phyloP scores from a whole-genome alignment of 164 flowering plant species.

The Cinnamomum chago region DNA sequence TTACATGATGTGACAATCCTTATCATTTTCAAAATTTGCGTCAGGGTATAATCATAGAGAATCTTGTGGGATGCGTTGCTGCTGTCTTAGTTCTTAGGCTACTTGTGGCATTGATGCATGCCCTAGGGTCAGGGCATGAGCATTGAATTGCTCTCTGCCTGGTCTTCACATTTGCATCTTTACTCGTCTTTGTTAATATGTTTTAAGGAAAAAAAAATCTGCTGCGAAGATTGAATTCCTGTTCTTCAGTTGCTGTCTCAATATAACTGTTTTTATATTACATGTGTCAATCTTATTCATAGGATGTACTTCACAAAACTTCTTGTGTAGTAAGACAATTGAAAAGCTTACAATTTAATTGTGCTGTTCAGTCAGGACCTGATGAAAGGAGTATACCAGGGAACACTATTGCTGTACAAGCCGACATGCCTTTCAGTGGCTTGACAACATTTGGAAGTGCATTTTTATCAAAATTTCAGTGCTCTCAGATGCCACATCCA shows the following conservation, averaged over 20 bases:
- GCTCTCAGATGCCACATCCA: constrained; percentile 98
- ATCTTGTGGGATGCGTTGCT: not conserved
- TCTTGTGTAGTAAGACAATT: not conserved
- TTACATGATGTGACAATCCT: too few species aligned
- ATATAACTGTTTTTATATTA: not conserved
- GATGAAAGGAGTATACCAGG: constrained; percentile 97
- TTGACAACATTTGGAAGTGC: constrained; percentile 88
- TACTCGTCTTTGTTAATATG: not conserved
- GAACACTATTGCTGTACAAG: constrained; percentile 95
- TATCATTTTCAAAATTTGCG: not conserved
- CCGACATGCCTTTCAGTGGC: constrained; percentile 97
- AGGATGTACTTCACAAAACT: not conserved
- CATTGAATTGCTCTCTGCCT: not conserved
- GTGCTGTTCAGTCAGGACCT: constrained; percentile 61
- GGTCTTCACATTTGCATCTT: not conserved
- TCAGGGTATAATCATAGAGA: not conserved
- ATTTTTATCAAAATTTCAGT: constrained; percentile 95
- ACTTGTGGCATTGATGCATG: not conserved
- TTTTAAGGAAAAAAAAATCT: not conserved
- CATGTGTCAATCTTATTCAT: not conserved
- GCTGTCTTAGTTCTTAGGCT: not conserved
- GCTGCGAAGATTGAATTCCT: not conserved
- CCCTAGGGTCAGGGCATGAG: not conserved
- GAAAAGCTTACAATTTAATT: not conserved
- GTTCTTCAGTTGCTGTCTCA: not conserved